phyloP scores from a whole-genome alignment of 2,329 filamentous ascomycete species.

The Macroventuria anomochaeta region DNA sequence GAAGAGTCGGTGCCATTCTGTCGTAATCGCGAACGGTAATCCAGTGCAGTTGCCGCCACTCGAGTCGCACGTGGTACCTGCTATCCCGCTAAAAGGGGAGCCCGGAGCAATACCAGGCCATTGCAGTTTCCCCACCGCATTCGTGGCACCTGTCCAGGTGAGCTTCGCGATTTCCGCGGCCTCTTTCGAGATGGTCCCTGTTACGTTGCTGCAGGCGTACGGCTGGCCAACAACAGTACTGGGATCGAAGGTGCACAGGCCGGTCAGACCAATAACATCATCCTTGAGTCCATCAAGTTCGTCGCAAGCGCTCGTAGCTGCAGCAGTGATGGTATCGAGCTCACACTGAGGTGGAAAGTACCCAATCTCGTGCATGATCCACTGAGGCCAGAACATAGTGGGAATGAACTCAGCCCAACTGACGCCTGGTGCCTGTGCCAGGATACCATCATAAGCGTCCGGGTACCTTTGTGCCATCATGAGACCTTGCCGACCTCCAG shows the following conservation, averaged over 20 bases:
- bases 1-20: conserved; percentile 22
- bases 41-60: conserved; percentile 17
- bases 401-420: conserved; percentile 22
- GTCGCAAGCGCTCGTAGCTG: conserved; percentile 31
- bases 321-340: conserved; percentile 27
- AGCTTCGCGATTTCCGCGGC: conserved; percentile 9
- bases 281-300: conserved; percentile 29
- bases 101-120: conserved; percentile 4
- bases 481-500: conserved; percentile 42
- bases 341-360: conserved; percentile 28
- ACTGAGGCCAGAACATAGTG: conserved; percentile 22
- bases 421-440: conserved; percentile 36
- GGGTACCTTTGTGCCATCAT: conserved; percentile 41
- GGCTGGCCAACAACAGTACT: conserved; percentile 7
- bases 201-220: conserved; percentile 3
- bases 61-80: conserved; percentile 13
- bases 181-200: neutral
- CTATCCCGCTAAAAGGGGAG: neutral
- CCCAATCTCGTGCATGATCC: conserved; percentile 25
- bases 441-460: conserved; percentile 37
- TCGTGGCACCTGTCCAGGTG: conserved; percentile 22
- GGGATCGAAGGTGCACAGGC: conserved; percentile 31
- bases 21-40: neutral
- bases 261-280: conserved; percentile 27
- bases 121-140: conserved; percentile 13